These are phyloP conservation scores for Metschnikowia lochheadii DNA, from an alignment of 805 yeast genomes.

Conservation along the genomic window DNA sequence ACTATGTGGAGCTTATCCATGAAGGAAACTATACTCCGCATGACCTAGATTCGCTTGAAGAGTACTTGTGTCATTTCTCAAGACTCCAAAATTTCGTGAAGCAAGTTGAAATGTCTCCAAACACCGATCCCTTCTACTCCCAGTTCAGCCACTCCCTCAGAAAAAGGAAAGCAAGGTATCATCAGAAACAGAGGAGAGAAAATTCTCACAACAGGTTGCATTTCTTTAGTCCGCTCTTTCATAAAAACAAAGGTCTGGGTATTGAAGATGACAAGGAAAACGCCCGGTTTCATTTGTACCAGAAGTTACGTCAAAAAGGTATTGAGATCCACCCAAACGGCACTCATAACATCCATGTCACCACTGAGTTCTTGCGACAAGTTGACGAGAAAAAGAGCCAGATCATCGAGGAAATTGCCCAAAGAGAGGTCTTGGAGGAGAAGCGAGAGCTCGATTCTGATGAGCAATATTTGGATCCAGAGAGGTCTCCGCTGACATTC, in stretches of 20 bases:
- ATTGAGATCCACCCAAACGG: slow-evolving; percentile 2
- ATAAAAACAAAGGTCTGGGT: not conserved
- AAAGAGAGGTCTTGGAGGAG: not conserved
- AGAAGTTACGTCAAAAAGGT: slow-evolving; percentile 1
- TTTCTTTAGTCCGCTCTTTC: not conserved
- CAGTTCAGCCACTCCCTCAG: not conserved
- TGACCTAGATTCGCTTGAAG: slow-evolving; percentile 16
- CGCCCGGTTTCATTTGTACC: slow-evolving; percentile 1
- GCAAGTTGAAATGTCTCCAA: not conserved
- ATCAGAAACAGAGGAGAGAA: not conserved
- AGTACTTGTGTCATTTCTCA: slow-evolving; percentile 14
- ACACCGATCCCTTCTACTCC: not conserved
- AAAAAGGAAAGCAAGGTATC: not conserved
- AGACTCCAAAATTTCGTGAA: slow-evolving; percentile 5
- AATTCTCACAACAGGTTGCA: not conserved
- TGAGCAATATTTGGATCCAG: not conserved
- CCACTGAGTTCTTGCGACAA: not conserved
- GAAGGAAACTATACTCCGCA: slow-evolving; percentile 5
- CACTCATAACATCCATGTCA: slow-evolving; percentile 2
- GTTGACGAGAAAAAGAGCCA: not conserved
- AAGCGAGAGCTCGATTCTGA: too few species aligned
- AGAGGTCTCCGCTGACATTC: not conserved
- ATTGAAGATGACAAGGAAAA: not conserved
- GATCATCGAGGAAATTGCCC: not conserved
- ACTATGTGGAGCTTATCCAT: slow-evolving; percentile 25